Evolutionary conservation across 306 rosid species (phyloP), one percentile per base, ranked within the genome.

Genomic region (Datisca glomerata): DNA sequence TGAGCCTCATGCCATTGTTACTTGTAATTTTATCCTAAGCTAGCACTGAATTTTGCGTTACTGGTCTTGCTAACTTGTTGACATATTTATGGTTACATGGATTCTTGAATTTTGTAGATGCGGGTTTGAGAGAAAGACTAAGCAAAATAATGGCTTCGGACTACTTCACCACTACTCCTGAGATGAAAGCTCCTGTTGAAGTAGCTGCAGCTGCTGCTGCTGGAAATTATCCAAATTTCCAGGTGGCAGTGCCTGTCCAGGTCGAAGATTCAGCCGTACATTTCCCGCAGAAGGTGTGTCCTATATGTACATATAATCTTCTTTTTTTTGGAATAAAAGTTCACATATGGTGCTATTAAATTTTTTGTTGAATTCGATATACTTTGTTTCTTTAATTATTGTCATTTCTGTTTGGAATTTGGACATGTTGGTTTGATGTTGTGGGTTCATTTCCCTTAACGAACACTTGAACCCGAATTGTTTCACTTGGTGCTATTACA

Each of bases 181-280:
- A 84, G 78, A 84, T 91, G 72, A 84, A 84, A 63, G 94, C 74
- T 65, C 50, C 97, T 0, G 87, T 74, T 34, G 98, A 85, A 28
- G 91, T 84, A 58, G 85, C 84, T 17, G n/a, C n/a, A n/a, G 95
- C 96, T 7, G 73, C 89, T 14, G 83, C 86, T 52, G 80, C 72
- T 15, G 97, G 91, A 34, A 78, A 60, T 51, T 89, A 77, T 53
- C 71, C 56, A 13, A 46, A 86, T 23, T 91, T 78, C 36, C 93
- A 75, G 71, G 81, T 83, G 46, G 83, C 86, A 0, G 71, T 70
- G 16, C 66, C 76, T 2, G 67, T 63, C 4, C 74, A 70, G 28
- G 74, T 62, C 41, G 96, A 73, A 3, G 65, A 49, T n/a, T 73
- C 84, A 0, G 70, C 38, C 59, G 69, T 67, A 47, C 76, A 63